phyloP scores from a whole-genome alignment of 306 rosid genomes.

The Oxytropis ochrocephala region DNA sequence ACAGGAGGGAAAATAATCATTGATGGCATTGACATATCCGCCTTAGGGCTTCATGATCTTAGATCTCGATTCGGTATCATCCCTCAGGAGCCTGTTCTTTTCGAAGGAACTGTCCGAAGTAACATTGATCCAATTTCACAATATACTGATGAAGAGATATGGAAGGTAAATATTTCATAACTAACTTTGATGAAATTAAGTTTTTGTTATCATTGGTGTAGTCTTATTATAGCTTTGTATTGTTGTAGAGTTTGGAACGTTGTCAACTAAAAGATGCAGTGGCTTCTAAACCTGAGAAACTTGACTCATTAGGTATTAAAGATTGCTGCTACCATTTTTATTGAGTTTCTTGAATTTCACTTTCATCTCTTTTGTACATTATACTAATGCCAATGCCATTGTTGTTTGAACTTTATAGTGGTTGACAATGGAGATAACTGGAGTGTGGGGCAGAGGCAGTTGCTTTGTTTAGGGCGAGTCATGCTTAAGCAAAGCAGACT shows the following conservation, averaged over 20 bases:
- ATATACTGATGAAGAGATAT: constrained; percentile 81
- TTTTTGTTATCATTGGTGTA: not conserved
- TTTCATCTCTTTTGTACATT: not conserved
- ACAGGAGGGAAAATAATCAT: constrained; percentile 77
- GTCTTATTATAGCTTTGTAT: not conserved
- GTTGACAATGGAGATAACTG: constrained; percentile 88
- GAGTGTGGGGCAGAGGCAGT: constrained; percentile 99
- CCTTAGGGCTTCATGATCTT: constrained; percentile 85
- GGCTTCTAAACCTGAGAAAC: constrained; percentile 76
- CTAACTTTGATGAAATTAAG: not conserved
- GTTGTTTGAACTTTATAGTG: constrained; percentile 35
- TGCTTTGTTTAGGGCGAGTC: constrained; percentile 84
- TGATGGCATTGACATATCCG: constrained; percentile 67
- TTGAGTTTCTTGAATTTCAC: not conserved
- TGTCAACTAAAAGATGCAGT: constrained; percentile 90
- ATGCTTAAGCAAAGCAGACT: constrained; percentile 85
- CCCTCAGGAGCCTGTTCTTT: constrained; percentile 98
- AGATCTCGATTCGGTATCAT: constrained; percentile 91
- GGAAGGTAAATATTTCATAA: constrained; percentile 55
- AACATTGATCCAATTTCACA: constrained; percentile 73
- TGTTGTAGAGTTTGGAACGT: constrained; percentile 65
- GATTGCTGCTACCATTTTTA: constrained; percentile 3
- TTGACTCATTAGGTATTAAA: constrained; percentile 60
- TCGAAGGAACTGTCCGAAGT: constrained; percentile 90
- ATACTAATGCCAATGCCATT: not conserved